phyloP scores from a whole-genome alignment of 768 basidiomycete genomes.

The Lentinus brumalis region DNA sequence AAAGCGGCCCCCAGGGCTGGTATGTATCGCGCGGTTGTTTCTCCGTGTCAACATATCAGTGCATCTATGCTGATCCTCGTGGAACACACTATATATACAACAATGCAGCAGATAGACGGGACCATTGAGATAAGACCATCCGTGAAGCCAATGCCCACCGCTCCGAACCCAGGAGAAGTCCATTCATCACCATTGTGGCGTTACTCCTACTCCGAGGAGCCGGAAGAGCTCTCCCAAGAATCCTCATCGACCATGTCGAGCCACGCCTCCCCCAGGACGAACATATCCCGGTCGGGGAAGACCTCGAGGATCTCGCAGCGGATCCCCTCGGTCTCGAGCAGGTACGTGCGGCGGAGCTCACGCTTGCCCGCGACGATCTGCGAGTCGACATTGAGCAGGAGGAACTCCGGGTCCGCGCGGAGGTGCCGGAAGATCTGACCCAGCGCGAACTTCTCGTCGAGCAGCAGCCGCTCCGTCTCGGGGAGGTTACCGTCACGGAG shows the following conservation, averaged over 20 bases:
- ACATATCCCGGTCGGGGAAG: slow-evolving; percentile 71
- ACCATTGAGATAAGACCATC: too few species aligned
- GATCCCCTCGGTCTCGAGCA: slow-evolving; percentile 56
- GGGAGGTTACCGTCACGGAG: slow-evolving; percentile 61
- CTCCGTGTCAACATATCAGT: too few species aligned
- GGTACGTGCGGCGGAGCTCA: slow-evolving; percentile 58
- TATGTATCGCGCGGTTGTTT: too few species aligned
- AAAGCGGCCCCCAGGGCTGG: too few species aligned
- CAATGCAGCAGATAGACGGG: too few species aligned
- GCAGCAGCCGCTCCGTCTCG: slow-evolving; percentile 58
- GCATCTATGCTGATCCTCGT: too few species aligned
- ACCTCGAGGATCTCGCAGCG: slow-evolving; percentile 70
- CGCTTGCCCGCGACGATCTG: slow-evolving; percentile 25
- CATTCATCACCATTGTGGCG: too few species aligned
- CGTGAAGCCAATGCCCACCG: too few species aligned
- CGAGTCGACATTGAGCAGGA: slow-evolving; percentile 54
- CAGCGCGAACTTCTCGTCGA: slow-evolving; percentile 68
- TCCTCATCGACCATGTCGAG: slow-evolving; percentile 27
- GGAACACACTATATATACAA: too few species aligned
- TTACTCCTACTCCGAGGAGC: too few species aligned
- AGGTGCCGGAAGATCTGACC: slow-evolving; percentile 69
- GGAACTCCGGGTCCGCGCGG: slow-evolving; percentile 55
- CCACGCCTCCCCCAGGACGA: slow-evolving; percentile 58
- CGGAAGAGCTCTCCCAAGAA: too few species aligned
- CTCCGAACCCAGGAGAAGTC: too few species aligned